These are phyloP conservation scores for Karstenula rhodostoma DNA, from an alignment of 2,329 filamentous ascomycete genomes.

Conservation along the genomic window DNA sequence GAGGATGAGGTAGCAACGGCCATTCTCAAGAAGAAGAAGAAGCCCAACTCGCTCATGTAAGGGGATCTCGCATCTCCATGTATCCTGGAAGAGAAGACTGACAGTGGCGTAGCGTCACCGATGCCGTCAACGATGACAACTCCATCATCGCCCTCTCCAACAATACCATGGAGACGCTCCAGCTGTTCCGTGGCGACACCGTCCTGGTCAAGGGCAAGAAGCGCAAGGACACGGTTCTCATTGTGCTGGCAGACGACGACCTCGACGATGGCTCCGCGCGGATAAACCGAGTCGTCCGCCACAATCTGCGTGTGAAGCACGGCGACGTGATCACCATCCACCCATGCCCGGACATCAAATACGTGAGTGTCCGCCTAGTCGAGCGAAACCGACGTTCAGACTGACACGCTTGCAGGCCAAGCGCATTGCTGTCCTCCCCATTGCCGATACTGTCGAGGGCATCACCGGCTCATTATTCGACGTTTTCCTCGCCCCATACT, in stretches of 20 bases:
- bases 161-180: slow-evolving; percentile 97
- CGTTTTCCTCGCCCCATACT: slow-evolving; percentile 98
- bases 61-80: slow-evolving; percentile 42
- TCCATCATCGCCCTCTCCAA: slow-evolving; percentile 98
- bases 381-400: not conserved
- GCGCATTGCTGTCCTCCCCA: slow-evolving; percentile 96
- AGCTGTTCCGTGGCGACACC: slow-evolving; percentile 98
- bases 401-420: slow-evolving; percentile 74
- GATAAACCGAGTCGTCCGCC: slow-evolving; percentile 97
- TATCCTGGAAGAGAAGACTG: slow-evolving; percentile 29
- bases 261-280: slow-evolving; percentile 96
- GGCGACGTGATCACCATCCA: slow-evolving; percentile 98
- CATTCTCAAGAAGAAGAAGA: slow-evolving; percentile 99
- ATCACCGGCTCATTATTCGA: slow-evolving; percentile 98
- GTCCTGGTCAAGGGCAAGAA: slow-evolving; percentile 99
- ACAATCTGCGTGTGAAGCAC: slow-evolving; percentile 98
- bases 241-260: slow-evolving; percentile 96
- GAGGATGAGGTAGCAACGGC: slow-evolving; percentile 92
- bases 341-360: slow-evolving; percentile 99
- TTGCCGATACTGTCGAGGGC: slow-evolving; percentile 97
- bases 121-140: slow-evolving; percentile 99
- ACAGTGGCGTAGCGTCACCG: slow-evolving; percentile 79
- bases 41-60: slow-evolving; percentile 98
- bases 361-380: slow-evolving; percentile 68
- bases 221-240: slow-evolving; percentile 98